These are phyloP conservation scores for Solanum clarkiae DNA, from an alignment of 257 asterid species.

Conservation along the genomic window DNA sequence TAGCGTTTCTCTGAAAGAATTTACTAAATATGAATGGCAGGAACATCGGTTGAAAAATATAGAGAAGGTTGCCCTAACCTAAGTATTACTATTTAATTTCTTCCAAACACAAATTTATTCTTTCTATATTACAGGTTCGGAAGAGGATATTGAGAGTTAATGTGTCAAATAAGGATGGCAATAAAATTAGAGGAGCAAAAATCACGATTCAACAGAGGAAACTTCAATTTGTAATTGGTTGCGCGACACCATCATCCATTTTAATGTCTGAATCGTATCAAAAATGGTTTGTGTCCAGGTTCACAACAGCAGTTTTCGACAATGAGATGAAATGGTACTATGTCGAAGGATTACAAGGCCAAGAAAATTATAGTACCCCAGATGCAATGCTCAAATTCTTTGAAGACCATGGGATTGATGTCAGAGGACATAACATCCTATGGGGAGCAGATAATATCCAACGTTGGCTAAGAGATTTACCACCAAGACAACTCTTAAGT, in stretches of 20 bases:
- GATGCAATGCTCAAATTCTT: slow-evolving; percentile 45
- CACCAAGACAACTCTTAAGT: slow-evolving; percentile 9
- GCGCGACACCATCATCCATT: slow-evolving; percentile 23
- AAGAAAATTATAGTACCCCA: slow-evolving; percentile 30
- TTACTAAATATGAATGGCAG: slow-evolving; percentile 27
- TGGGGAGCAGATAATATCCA: slow-evolving; percentile 28
- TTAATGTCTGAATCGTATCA: slow-evolving; percentile 21
- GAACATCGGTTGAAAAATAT: slow-evolving; percentile 18
- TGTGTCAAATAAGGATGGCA: slow-evolving; percentile 15
- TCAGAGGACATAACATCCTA: slow-evolving; percentile 40
- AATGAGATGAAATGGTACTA: slow-evolving; percentile 60
- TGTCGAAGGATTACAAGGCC: slow-evolving; percentile 9
- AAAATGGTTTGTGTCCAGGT: slow-evolving; percentile 36
- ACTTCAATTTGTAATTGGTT: slow-evolving; percentile 30
- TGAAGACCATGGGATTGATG: slow-evolving; percentile 6
- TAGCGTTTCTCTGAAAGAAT: slow-evolving; percentile 32
- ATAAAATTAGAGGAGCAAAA: slow-evolving; percentile 17
- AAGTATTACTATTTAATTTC: background rate
- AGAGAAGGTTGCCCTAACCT: slow-evolving; percentile 6
- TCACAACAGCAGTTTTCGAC: slow-evolving; percentile 30
- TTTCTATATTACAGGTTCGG: background rate
- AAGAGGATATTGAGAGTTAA: background rate
- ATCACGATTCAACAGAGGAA: slow-evolving; percentile 21
- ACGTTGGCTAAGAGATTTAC: slow-evolving; percentile 16
- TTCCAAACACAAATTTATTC: background rate